These are phyloP conservation scores for Teunomyces stri DNA, from an alignment of 805 yeast genomes.

Conservation along the genomic window DNA sequence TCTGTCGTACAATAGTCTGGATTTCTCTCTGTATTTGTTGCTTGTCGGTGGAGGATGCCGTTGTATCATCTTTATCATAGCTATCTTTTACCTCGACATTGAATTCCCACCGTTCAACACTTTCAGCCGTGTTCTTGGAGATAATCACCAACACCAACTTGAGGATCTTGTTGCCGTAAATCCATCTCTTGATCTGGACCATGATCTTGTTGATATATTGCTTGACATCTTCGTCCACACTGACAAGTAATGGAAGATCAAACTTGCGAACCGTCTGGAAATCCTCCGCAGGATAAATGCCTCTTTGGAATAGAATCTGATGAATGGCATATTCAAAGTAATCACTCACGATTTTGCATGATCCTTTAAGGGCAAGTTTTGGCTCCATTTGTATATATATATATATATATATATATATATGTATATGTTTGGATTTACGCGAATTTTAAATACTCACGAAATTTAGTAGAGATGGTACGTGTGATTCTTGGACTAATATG, in stretches of 20 bases:
- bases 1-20: slow-evolving; percentile 83
- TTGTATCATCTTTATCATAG: slow-evolving; percentile 12
- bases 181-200: slow-evolving; percentile 65
- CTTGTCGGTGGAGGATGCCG: slow-evolving; percentile 26
- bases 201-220: slow-evolving; percentile 65
- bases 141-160: slow-evolving; percentile 72
- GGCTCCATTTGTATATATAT: slow-evolving; percentile 12
- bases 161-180: slow-evolving; percentile 63
- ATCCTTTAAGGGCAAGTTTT: slow-evolving; percentile 67
- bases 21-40: slow-evolving; percentile 68
- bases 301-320: slow-evolving; percentile 81
- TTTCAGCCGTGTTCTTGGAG: slow-evolving; percentile 61
- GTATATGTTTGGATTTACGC: background rate
- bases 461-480: no score
- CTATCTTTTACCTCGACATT: slow-evolving; percentile 45
- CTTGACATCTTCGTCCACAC: slow-evolving; percentile 74
- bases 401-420: no score
- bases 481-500: no score
- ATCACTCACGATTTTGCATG: slow-evolving; percentile 75
- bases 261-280: slow-evolving; percentile 76
- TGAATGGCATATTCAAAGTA: slow-evolving; percentile 82
- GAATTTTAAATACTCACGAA: background rate
- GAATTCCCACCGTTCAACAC: slow-evolving; percentile 86
- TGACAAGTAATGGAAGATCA: slow-evolving; percentile 69
- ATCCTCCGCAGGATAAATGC: slow-evolving; percentile 85